A percentile compares a stretch with the other conserved stretches of the same genome.
These are phyloP conservation scores for Leishmania aethiopica DNA, from an alignment of 208 protist genomes.

Conservation along the genomic window DNA sequence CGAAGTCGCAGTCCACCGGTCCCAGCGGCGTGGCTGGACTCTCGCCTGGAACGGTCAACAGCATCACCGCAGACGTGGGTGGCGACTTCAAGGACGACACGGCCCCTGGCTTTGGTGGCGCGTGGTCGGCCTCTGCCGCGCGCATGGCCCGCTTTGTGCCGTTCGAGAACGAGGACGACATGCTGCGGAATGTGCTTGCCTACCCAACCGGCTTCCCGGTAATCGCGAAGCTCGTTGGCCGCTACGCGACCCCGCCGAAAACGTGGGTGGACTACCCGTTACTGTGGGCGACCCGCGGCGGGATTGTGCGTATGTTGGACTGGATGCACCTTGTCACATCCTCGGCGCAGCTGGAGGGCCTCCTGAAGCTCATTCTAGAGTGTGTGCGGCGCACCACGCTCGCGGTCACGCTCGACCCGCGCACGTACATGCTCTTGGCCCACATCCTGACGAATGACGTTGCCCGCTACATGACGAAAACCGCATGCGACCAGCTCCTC, in stretches of 20 bases:
- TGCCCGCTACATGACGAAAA: conserved; percentile 50
- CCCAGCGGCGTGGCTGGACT: neutral
- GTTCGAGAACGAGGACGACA: conserved; percentile 55
- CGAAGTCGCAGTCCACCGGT: neutral
- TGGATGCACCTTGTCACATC: conserved; percentile 63
- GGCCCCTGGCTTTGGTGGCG: neutral
- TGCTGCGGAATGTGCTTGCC: conserved; percentile 58
- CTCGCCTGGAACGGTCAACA: neutral
- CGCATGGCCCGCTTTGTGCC: conserved; percentile 77
- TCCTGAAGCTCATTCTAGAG: conserved; percentile 49
- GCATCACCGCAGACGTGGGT: neutral
- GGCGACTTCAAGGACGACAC: neutral
- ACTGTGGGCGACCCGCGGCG: conserved; percentile 68
- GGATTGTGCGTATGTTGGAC: conserved; percentile 62
- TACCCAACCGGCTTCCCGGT: conserved; percentile 37
- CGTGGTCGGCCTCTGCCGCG: conserved; percentile 19
- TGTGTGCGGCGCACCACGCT: conserved; percentile 48
- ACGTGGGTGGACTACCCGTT: conserved; percentile 74
- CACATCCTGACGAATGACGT: conserved; percentile 59
- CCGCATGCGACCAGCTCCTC: conserved; percentile 61
- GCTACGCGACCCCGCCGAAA: conserved; percentile 65
- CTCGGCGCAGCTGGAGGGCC: conserved; percentile 47
- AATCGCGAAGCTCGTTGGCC: conserved; percentile 69
- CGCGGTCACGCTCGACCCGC: conserved; percentile 47
- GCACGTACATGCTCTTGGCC: conserved; percentile 70